Conservation (phyloP, 2,329 filamentous ascomycete species). For the Fusarium sp. region DNA sequence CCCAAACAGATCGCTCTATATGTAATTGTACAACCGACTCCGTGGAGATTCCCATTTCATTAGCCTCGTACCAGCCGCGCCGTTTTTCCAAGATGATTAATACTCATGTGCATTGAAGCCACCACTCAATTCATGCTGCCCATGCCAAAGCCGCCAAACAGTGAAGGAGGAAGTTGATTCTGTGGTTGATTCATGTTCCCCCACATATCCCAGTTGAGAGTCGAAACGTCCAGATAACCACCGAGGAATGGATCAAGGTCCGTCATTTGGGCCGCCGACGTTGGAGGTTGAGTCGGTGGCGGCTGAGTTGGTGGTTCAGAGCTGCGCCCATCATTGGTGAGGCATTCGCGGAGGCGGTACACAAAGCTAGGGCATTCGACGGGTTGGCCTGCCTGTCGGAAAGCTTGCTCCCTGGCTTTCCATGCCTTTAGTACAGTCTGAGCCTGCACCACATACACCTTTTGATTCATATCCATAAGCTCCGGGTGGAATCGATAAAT, state of each 20-base stretch:
- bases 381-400: constrained; percentile 49
- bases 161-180: constrained; percentile 43
- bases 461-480: constrained; percentile 60
- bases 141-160: constrained; percentile 47
- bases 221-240: constrained; percentile 55
- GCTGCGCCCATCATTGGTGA: constrained; percentile 52
- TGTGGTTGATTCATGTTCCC: constrained; percentile 43
- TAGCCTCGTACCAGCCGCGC: constrained; percentile 11
- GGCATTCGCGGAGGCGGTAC: constrained; percentile 53
- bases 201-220: constrained; percentile 61
- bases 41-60: constrained; percentile 30
- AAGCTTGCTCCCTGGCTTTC: constrained; percentile 59
- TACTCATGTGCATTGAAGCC: background rate
- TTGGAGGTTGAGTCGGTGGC: constrained; percentile 42
- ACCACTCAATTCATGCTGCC: constrained; percentile 34
- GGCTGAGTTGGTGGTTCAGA: constrained; percentile 42
- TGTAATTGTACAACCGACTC: constrained; percentile 34
- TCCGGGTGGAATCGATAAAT: constrained; percentile 62
- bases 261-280: constrained; percentile 38
- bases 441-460: constrained; percentile 56
- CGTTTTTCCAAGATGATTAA: constrained; percentile 6
- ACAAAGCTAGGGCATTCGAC: constrained; percentile 60
- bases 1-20: constrained; percentile 30
- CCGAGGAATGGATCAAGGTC: constrained; percentile 58
- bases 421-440: constrained; percentile 63